phyloP scores from a whole-genome alignment of 2,329 filamentous ascomycete genomes.

The Pyrenochaeta sp. region DNA sequence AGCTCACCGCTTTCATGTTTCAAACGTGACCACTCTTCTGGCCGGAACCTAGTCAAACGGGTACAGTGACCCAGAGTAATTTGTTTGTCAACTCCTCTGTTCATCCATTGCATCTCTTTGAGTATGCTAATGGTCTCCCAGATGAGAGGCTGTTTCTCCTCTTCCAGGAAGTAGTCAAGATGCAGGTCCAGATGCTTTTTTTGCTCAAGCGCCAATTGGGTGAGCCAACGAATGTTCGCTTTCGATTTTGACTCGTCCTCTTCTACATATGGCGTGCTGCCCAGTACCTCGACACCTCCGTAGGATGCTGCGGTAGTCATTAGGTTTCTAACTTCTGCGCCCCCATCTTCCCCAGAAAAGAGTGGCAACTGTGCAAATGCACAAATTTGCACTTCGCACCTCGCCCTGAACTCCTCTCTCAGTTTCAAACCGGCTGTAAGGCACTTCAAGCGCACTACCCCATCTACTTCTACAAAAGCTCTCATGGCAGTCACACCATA shows the following conservation, averaged over 20 bases:
- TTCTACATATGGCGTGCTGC: constrained; percentile 77
- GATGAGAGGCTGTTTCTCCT: constrained; percentile 59
- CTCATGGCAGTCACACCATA: constrained; percentile 74
- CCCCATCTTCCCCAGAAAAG: constrained; percentile 63
- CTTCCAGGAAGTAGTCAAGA: constrained; percentile 73
- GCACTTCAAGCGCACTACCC: constrained; percentile 66
- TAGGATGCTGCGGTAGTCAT: constrained; percentile 57
- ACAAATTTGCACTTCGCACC: constrained; percentile 71
- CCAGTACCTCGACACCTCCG: constrained; percentile 65
- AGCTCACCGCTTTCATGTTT: constrained; percentile 60
- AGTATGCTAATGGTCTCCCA: constrained; percentile 64
- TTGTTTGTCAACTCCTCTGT: constrained; percentile 32
- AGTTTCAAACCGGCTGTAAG: constrained; percentile 66
- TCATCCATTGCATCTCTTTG: constrained; percentile 60
- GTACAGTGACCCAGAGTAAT: constrained; percentile 72
- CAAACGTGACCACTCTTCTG: constrained; percentile 61
- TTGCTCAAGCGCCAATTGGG: constrained; percentile 61
- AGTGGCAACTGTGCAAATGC: constrained; percentile 76
- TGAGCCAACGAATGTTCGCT: constrained; percentile 70
- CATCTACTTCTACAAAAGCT: constrained; percentile 76
- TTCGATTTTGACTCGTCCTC: constrained; percentile 56
- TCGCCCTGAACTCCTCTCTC: constrained; percentile 62
- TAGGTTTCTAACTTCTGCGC: constrained; percentile 60
- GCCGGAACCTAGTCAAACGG: constrained; percentile 65
- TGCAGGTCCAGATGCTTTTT: constrained; percentile 73